Percentiles rank a stretch among this genome's conserved stretches.
Conservation (phyloP, 192 early-diverging fungal genomes). For the Linnemannia elongata region DNA sequence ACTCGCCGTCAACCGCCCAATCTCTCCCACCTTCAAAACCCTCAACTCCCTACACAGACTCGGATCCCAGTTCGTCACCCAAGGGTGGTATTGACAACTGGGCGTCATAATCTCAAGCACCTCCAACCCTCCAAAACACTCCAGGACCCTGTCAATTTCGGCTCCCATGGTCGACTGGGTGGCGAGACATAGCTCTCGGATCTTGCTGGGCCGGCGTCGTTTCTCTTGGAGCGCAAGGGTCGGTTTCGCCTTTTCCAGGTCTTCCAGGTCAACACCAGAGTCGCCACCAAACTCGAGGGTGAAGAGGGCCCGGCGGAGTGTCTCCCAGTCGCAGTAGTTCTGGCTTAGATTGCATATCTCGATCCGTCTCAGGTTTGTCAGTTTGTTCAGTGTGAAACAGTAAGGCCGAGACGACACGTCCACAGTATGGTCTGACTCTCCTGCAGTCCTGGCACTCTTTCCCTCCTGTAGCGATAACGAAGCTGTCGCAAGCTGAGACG, state of each 20-base stretch:
- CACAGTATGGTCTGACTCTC: not conserved
- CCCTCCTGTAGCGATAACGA: not conserved
- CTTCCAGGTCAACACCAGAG: not conserved
- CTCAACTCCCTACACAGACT: conserved; percentile 8
- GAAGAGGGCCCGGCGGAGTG: conserved; percentile 15
- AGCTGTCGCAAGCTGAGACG: not conserved
- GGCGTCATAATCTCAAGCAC: conserved; percentile 8
- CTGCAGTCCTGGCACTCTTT: not conserved
- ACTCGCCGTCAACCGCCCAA: not conserved
- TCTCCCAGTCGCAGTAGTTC: conserved; percentile 29
- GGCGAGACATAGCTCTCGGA: conserved; percentile 10
- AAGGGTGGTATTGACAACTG: not conserved
- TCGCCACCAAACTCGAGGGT: conserved; percentile 17
- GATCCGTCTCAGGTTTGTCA: conserved; percentile 20
- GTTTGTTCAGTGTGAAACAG: conserved; percentile 30
- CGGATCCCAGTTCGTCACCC: conserved; percentile 11
- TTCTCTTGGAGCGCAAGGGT: not conserved
- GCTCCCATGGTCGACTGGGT: not conserved
- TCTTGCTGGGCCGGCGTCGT: not conserved
- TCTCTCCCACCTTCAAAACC: conserved; percentile 12
- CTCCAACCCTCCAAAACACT: conserved; percentile 20
- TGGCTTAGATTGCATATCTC: conserved; percentile 21
- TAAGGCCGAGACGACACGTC: conserved; percentile 9
- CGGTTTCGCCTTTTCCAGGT: not conserved
- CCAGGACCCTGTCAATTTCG: not conserved